Evolutionary conservation across 148 eudicot species (phyloP), one percentile per base, ranked within the genome.

Genomic region (Heliosperma pusillum): DNA sequence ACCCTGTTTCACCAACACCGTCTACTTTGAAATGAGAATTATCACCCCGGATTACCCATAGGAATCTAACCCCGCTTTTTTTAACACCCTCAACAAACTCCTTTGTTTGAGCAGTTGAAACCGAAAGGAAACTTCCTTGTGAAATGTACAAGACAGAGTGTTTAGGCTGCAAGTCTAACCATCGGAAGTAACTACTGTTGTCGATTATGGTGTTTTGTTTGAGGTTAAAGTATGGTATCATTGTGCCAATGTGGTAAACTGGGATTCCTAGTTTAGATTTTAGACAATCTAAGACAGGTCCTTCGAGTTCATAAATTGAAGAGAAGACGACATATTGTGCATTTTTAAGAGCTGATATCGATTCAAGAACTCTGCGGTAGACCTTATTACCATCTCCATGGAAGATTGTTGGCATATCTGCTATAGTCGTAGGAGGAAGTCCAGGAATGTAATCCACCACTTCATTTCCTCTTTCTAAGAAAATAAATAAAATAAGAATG

Each of bases 41-140:
- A 29, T 83, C 87, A 7, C 74, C 85, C 2, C 88, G 89, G 0
- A 89, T 78, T 22, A 83, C 87, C 91, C 50, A 45, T 45, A 45
- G 8, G 50, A 45, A 45, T 45, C 12, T 9, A 5, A 45, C 50
- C 6, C 50, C 88, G 24, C 92, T 89, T 7, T 65, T 80, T n/a
- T 63, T 74, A 19, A 89, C 24, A 19, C 94, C 97, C 4, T 63
- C 77, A 0, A 83, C 78, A 55, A 89, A 79, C 77, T 91, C 92
- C 2, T 89, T 82, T 82, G 87, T 77, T 27, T 91, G 94, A 13
- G 79, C 80, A 45, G 69, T 73, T 10, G 91, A 82, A 26, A 80
- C 81, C 0, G 93, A 86, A 10, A 89, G 89, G 68, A 86, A 86
- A 76, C 91, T 91, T 27, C 93, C n/a, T n/a, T n/a, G n/a, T n/a